Evolutionary conservation across 495 filamentous ascomycete genomes (phyloP).

Genomic region (Trichoderma gamsii): DNA sequence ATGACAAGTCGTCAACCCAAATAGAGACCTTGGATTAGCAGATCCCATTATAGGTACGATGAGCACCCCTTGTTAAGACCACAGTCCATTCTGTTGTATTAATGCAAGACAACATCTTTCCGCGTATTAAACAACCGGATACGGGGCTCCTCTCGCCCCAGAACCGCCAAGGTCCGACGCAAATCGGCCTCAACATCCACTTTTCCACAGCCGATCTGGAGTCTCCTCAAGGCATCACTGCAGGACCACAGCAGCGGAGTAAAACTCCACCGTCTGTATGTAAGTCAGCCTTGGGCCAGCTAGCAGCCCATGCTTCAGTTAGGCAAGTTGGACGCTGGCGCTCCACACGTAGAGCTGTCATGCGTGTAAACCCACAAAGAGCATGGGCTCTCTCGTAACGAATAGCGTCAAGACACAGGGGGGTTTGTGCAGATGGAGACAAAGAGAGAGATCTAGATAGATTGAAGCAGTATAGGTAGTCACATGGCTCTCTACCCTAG

Average conservation of each 20-base stretch:
- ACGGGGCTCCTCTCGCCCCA: too few relatives aligned
- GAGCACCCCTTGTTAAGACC: too few relatives aligned
- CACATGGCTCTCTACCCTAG: not conserved
- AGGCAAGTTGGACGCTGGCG: not conserved
- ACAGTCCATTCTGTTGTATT: too few relatives aligned
- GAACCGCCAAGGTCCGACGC: too few relatives aligned
- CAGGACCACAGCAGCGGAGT: not conserved
- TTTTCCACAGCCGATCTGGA: not conserved
- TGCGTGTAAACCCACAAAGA: not conserved
- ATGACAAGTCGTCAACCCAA: too few relatives aligned
- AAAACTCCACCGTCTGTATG: not conserved
- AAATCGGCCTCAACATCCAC: not conserved
- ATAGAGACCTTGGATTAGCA: too few relatives aligned
- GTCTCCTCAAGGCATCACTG: not conserved
- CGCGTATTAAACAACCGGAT: too few relatives aligned
- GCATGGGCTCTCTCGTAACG: not conserved
- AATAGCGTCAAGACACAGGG: not conserved
- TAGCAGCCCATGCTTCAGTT: not conserved
- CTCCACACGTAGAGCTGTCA: not conserved
- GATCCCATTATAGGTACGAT: too few relatives aligned
- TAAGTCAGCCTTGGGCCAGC: not conserved
- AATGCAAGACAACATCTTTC: too few relatives aligned
- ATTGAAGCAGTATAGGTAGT: not conserved
- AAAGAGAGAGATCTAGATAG: not conserved
- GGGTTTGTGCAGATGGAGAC: not conserved